Base-by-base conservation (phyloP, 495 filamentous ascomycete species). In the Cercophora sp. region DNA sequence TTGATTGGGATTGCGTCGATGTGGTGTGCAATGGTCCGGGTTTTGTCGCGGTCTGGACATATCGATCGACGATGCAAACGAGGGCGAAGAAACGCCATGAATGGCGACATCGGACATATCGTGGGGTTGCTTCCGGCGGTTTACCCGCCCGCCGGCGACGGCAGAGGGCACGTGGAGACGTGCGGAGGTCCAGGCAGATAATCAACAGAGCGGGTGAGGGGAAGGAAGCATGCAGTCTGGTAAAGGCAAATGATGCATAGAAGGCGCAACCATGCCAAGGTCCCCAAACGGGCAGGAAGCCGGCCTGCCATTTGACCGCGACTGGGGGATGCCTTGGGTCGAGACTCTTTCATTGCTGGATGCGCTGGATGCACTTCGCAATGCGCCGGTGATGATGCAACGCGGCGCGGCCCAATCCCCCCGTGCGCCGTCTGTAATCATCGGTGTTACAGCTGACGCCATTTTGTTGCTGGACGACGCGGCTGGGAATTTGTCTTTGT, bases 401-500 rank as follows among this genome's bases (percentile, higher is more conserved):
- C 22, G 26, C 25, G 41, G 16, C 10, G 41, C 19, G 20, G 23
- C 5, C 42, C 42, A 29, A 16, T 4, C 42, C 25, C 27, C 27
- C 45, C 10, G 19, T 11, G 2, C 19, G 15, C 15, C 16, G 10
- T 19, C 19, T 48, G 2, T 29, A 25, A 20, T 35, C 10, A 48
- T 48, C 25, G 32, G 37, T 37, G 46, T 35, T 26, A 32, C 46
- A 48, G 31, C 46, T 48, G 46, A 48, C 46, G 46, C 46, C 29
- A 48, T 48, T 36, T 48, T 4, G n/a, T n/a, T n/a, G n/a, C n/a
- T n/a, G n/a, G n/a, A n/a, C n/a, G n/a, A n/a, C n/a, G n/a, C n/a
- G n/a, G n/a, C n/a, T n/a, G n/a, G n/a, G n/a, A n/a, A n/a, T n/a
- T n/a, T n/a, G n/a, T n/a, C n/a, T n/a, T n/a, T n/a, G n/a, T n/a